phyloP scores from a whole-genome alignment of 2,329 filamentous ascomycete species.

The Claviceps fusiformis region DNA sequence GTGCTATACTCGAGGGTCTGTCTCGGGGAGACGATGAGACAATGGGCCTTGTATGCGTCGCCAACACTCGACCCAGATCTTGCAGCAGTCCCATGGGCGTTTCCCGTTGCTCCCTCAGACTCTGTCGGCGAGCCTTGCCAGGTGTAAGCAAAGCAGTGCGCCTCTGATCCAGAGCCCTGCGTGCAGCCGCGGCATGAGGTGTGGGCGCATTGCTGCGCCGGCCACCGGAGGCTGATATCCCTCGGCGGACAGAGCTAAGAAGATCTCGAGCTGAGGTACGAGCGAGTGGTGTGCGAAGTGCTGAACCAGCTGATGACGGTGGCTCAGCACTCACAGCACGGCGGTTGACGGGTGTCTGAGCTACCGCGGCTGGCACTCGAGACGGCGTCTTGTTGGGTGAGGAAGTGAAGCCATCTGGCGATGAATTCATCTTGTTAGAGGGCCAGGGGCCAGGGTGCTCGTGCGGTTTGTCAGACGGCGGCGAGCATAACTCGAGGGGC shows the following conservation, averaged over 20 bases:
- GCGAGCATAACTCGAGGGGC: conserved; percentile 1
- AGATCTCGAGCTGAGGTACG: conserved; percentile 21
- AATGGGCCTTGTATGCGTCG: conserved; percentile 31
- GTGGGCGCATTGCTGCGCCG: conserved; percentile 34
- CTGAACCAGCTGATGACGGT: conserved; percentile 23
- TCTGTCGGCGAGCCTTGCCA: conserved; percentile 43
- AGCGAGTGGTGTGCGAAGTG: conserved; percentile 29
- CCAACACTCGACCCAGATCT: conserved; percentile 39
- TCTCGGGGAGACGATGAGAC: conserved; percentile 30
- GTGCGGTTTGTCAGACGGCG: neutral
- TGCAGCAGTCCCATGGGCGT: conserved; percentile 40
- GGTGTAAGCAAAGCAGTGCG: conserved; percentile 48
- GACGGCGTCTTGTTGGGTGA: conserved; percentile 4
- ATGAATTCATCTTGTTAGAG: neutral
- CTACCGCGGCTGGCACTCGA: conserved; percentile 13
- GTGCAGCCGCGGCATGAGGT: conserved; percentile 48
- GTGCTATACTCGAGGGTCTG: conserved; percentile 15
- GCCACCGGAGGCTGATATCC: conserved; percentile 31
- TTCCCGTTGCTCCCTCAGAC: conserved; percentile 40
- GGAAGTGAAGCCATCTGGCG: conserved; percentile 1
- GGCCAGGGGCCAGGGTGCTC: neutral
- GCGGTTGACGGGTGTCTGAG: conserved; percentile 12
- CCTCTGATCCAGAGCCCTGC: conserved; percentile 42
- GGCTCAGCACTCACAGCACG: conserved; percentile 22
- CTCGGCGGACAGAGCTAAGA: conserved; percentile 25